Base-by-base conservation (phyloP, 176 grass and related monocot species). In the Ensete glaucum region DNA sequence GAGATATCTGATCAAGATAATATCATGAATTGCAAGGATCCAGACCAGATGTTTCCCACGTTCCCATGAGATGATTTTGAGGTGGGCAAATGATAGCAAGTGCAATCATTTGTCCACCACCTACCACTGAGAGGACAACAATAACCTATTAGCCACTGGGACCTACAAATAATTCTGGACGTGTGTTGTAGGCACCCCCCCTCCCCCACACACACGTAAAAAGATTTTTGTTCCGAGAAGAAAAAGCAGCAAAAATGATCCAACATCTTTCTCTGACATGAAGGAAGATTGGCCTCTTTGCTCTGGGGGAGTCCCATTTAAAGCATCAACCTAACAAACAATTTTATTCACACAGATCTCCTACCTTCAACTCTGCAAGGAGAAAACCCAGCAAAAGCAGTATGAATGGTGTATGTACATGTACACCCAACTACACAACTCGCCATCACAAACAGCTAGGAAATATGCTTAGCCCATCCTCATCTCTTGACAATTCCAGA, bases 81-180 rank as follows among this genome's bases (percentile, higher is more conserved):
- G 57, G 1, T 15, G 20, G 34, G 34, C 34, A 43, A 43, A 43
- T 62, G 73, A 56, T 63, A 82, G 0, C 24, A 25, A 70, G 55
- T 50, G 51, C 71, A 72, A 79, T 55, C 50, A 82, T 84, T 67
- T 68, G 64, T 23, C 54, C 72, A 87, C 72, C 34, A 6, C 34
- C 78, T 54, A 67, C 51, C 67, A 58, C 29, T 29, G 34, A 43
- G 34, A 43, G 34, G 34, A 6, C 34, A 24, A 72, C 26, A 25
- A 25, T 25, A 72, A 72, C 69, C 63, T 20, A 64, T 23, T 64
- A 54, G 68, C 66, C 21, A 74, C 67, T 70, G 64, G 17, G 52
- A 73, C 74, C 66, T 56, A 49, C 66, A 62, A 50, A 73, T 52
- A 58, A 73, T 77, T 71, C 27, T 17, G 26, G 27, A 11, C 65